Base-by-base conservation (phyloP, 768 basidiomycete species). In the Cystofilobasidium capitatum region DNA sequence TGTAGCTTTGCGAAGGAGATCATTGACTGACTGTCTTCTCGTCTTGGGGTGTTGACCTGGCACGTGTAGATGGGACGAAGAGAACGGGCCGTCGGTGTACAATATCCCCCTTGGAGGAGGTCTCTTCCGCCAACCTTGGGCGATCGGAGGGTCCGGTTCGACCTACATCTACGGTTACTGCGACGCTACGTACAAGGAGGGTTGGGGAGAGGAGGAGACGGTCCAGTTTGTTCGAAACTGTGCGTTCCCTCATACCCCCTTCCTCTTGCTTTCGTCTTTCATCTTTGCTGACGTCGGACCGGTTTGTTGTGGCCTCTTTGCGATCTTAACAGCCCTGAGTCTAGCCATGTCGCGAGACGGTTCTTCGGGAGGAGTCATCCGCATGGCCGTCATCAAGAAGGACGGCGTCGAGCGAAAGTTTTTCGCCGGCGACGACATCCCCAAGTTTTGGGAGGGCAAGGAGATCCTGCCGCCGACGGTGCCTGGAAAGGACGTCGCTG, bases 161-260 rank as follows among this genome's bases (percentile, higher is more conserved):
- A 91, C 92, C 10, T 99, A 98, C 76, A 91, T 98, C 14, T 99
- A 98, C 75, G 96, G 94, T 62, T 98, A 97, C 79, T 98, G 96
- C 73, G 96, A 99, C 77, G 91, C 96, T n/a, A 97, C 92, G 33
- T 99, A 88, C 76, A 79, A 85, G 77, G 93, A 97, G 35, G 90
- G 88, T 20, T 94, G 90, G 92, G 85, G 83, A 9, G 83, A 83
- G 72, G 89, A 91, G 44, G 85, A 97, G 79, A 96, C 92, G 0
- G 79, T 99, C 65, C 81, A 93, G 42, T 98, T 99, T 75, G 94
- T 98, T 68, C 88, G 85, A 80, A 96, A 98, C 79, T 91, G 94
- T 96, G 75, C 66, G 89, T 83, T 58, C 51, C 45, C 17, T 47
- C 17, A 9, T 20, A 10, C 44, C n/a, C 17, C 33, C 33, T 31